A percentile compares a stretch with the other conserved stretches of the same genome.
Conservation (phyloP, 805 yeast species). For the Nakazawaea siamensis region DNA sequence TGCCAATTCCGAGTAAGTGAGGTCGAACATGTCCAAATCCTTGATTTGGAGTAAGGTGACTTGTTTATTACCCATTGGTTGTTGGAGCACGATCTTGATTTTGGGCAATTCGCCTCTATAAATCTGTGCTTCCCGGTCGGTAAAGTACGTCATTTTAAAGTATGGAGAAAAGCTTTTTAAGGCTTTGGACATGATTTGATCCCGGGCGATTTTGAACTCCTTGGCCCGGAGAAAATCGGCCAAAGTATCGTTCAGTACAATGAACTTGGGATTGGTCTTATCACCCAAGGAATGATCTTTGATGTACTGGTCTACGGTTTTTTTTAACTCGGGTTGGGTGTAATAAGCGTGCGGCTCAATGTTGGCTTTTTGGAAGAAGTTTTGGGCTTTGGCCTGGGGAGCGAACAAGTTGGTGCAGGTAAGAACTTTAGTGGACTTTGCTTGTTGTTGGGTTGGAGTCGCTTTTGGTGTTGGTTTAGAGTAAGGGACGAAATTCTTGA, state of each 20-base stretch:
- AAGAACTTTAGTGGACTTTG: constrained; percentile 14
- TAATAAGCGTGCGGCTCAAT: constrained; percentile 33
- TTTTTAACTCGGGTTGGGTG: constrained; percentile 45
- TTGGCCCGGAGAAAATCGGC: constrained; percentile 29
- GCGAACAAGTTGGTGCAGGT: constrained; percentile 39
- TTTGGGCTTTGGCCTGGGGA: constrained; percentile 42
- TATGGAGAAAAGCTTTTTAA: constrained; percentile 40
- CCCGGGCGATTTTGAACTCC: constrained; percentile 29
- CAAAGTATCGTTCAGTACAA: constrained; percentile 49
- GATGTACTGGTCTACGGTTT: constrained; percentile 49
- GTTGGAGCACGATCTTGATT: constrained; percentile 59
- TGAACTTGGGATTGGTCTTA: constrained; percentile 40
- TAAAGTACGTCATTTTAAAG: constrained; percentile 28
- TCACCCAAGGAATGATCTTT: constrained; percentile 40
- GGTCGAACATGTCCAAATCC: constrained; percentile 59
- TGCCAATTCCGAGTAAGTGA: constrained; percentile 59
- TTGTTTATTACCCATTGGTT: constrained; percentile 73
- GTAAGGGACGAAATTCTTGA: constrained; percentile 62
- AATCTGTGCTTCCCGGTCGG: constrained; percentile 18
- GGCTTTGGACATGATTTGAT: constrained; percentile 34
- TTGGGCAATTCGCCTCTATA: constrained; percentile 62
- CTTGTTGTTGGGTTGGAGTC: constrained; percentile 14
- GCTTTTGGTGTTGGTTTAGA: too few relatives aligned
- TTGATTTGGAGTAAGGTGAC: constrained; percentile 52
- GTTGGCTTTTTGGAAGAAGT: constrained; percentile 36